These are phyloP conservation scores for Oemleria cerasiformis DNA, from an alignment of 306 rosid species.

Conservation along the genomic window DNA sequence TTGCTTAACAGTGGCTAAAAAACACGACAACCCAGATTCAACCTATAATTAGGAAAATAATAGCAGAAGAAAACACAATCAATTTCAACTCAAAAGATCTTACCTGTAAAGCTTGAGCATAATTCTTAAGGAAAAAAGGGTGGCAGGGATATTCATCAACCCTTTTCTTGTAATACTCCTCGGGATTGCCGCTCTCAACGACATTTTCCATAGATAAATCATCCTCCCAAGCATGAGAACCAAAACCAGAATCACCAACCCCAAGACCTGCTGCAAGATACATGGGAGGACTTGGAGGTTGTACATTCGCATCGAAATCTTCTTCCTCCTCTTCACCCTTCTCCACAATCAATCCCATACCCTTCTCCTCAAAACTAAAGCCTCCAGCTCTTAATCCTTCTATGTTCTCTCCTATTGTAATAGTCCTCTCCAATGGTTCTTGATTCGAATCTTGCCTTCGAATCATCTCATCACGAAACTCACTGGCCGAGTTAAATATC, in stretches of 20 bases:
- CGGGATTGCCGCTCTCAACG: slow-evolving; percentile 37
- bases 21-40: neutral
- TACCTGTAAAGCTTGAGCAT: slow-evolving; percentile 67
- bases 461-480: slow-evolving; percentile 24
- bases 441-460: slow-evolving; percentile 13
- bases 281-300: slow-evolving; percentile 60
- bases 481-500: slow-evolving; percentile 33
- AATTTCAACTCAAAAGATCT: slow-evolving; percentile 11
- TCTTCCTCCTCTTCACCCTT: slow-evolving; percentile 44
- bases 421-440: slow-evolving; percentile 36
- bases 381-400: slow-evolving; percentile 32
- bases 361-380: slow-evolving; percentile 42
- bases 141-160: slow-evolving; percentile 55
- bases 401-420: slow-evolving; percentile 27
- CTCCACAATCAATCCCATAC: slow-evolving; percentile 66
- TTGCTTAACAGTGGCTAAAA: too few species aligned
- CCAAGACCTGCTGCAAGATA: slow-evolving; percentile 71
- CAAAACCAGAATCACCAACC: slow-evolving; percentile 35
- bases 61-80: neutral
- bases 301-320: slow-evolving; percentile 24
- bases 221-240: slow-evolving; percentile 20
- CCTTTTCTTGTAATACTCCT: slow-evolving; percentile 53
- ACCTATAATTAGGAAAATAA: neutral
- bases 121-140: slow-evolving; percentile 64
- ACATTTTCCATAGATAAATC: slow-evolving; percentile 30